A percentile compares a stretch with the other conserved stretches of the same genome.
Evolutionary conservation across 805 yeast genomes (phyloP).

Genomic region (Naumovozyma castellii): DNA sequence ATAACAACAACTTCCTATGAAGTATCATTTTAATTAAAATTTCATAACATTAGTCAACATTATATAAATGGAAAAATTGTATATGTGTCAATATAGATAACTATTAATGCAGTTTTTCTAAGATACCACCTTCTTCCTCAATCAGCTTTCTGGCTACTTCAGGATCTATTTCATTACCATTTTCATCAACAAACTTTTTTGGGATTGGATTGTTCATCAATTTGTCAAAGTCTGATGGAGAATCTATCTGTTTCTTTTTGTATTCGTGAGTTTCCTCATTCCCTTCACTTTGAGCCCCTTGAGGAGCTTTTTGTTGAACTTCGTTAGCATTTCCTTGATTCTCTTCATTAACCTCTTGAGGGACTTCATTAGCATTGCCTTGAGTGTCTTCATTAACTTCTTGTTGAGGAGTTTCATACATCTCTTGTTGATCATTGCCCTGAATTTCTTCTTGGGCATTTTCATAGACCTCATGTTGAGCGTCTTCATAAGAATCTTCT

Average conservation of each 20-base stretch:
- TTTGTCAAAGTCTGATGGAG: conserved; percentile 11
- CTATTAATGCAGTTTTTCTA: conserved; percentile 6
- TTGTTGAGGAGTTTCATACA: conserved; percentile 1
- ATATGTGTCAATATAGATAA: too few species aligned
- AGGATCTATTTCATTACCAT: conserved; percentile 31
- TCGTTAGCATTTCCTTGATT: neutral
- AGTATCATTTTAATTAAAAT: too few species aligned
- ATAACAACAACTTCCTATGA: too few species aligned
- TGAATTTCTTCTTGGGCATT: neutral
- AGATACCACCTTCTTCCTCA: conserved; percentile 19
- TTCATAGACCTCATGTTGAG: neutral
- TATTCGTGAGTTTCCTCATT: conserved; percentile 9
- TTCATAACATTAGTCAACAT: too few species aligned
- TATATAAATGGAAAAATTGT: too few species aligned
- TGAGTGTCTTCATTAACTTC: neutral
- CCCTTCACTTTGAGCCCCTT: conserved; percentile 2
- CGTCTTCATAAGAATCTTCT: neutral
- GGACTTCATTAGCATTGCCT: neutral
- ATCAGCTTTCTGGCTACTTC: conserved; percentile 24
- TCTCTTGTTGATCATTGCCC: neutral
- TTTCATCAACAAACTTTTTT: conserved; percentile 30
- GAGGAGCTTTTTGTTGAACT: conserved; percentile 1
- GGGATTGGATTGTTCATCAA: conserved; percentile 20
- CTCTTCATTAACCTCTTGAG: neutral
- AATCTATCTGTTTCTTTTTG: conserved; percentile 5